Base-by-base conservation (phyloP, 305 asterid genomes). In the Fraxinus xanthoxyloides region DNA sequence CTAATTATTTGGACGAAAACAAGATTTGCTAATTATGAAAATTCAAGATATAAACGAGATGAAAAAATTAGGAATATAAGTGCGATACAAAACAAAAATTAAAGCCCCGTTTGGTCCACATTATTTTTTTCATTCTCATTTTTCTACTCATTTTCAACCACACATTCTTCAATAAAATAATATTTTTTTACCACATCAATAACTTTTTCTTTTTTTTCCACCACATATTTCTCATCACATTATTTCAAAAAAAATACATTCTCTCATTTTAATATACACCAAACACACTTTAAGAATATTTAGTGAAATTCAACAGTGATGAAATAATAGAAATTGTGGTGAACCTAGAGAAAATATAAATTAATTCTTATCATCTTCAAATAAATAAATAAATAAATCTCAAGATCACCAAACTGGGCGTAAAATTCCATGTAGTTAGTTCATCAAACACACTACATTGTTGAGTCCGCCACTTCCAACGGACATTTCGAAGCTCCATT, bases 391-490 rank as follows among this genome's bases (percentile, higher is more conserved):
- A 61, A 7, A 59, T 0, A 26, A 1, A 28, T 4, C 0, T 0
- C 12, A 69, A 69, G 75, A 70, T 10, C 38, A 19, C 75, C 75
- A 70, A 70, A 70, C 75, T 15, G 24, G 40, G 43, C 43, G 75
- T 70, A 56, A 56, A 32, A 10, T 3, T 30, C 24, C 75, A 26
- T 72, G 51, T 34, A 28, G 85, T 79, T 87, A 79, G 87, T 83
- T 89, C 83, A 85, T 80, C 81, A 67, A 85, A 28, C 78, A 34
- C 35, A 43, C 35, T 38, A 73, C 70, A 24, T 92, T 6, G 95
- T 87, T 72, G 86, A 87, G 84, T 93, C 97, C 98, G 98, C 91
- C 98, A 86, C 84, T 79, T 81, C 86, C 92, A 86, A 84, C 98
- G 95, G 97, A 90, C 85, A 80, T 89, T 85, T 85, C 97, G 85